Evolutionary conservation across 78 protist genomes (phyloP).

Genomic region (Chrysochromulina parva): DNA sequence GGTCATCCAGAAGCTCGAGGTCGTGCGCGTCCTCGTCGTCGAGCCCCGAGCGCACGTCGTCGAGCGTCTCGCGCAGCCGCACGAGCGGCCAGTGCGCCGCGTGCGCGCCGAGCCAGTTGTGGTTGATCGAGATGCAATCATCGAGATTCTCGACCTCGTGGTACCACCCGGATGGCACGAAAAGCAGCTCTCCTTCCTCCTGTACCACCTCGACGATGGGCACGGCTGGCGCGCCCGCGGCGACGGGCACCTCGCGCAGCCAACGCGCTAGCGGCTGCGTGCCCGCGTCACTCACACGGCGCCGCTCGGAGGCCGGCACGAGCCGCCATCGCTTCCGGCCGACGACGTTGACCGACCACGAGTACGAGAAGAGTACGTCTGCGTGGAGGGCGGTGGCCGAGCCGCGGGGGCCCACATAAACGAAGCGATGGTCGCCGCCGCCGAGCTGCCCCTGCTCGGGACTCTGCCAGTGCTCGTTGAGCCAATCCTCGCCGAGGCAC

Average conservation of each 20-base stretch:
- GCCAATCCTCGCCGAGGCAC: constrained; percentile 13
- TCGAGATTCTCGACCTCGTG: neutral
- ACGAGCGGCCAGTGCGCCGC: neutral
- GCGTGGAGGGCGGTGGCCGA: neutral
- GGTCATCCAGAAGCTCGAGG: neutral
- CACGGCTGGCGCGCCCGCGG: no score
- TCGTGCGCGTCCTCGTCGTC: neutral
- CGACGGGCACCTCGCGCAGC: no score
- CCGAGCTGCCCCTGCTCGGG: neutral
- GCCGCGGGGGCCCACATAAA: neutral
- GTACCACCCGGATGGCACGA: constrained; percentile 16
- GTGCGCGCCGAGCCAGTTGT: neutral
- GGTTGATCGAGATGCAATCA: constrained; percentile 1
- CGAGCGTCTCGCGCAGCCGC: neutral
- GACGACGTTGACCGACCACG: constrained; percentile 5
- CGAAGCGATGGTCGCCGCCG: constrained; percentile 32
- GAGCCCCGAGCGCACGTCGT: neutral
- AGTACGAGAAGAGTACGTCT: constrained; percentile 21
- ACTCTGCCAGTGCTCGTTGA: neutral
- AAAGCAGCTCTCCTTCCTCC: neutral
- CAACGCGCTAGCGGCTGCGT: no score
- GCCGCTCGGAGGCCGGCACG: neutral
- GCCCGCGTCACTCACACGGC: neutral
- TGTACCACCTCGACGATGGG: neutral
- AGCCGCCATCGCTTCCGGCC: neutral